Conservation (phyloP, 352 stramenopile species). For the Plasmopara viticola region DNA sequence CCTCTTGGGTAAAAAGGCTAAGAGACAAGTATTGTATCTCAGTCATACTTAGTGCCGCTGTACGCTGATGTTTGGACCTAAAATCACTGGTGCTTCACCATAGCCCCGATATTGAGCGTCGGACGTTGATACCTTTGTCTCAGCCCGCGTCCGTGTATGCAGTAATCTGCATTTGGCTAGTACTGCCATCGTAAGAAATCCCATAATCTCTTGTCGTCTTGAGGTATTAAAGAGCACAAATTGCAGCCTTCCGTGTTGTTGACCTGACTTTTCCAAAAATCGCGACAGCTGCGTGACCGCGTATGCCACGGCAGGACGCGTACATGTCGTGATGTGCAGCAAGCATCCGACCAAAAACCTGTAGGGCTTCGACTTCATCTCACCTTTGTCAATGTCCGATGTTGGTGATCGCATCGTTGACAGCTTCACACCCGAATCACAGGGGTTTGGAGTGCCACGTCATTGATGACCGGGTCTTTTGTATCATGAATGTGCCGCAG, state of each 20-base stretch:
- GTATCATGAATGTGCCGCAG: not conserved
- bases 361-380: no score
- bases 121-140: not conserved
- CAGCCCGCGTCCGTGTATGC: slow-evolving; percentile 1
- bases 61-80: slow-evolving; percentile 3
- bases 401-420: slow-evolving; percentile 1
- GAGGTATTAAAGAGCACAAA: not conserved
- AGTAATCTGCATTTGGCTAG: not conserved
- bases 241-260: not conserved
- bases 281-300: not conserved
- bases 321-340: not conserved
- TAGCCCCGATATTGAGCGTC: not conserved
- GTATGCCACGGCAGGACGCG: not conserved
- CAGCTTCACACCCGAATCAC: slow-evolving; percentile 3
- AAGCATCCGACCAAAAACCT: no score
- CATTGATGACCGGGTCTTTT: not conserved
- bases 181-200: not conserved
- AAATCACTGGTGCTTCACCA: not conserved
- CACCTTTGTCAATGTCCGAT: not conserved
- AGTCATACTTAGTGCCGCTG: not conserved
- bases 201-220: not conserved
- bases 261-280: not conserved
- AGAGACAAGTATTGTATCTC: slow-evolving; percentile 1
- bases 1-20: slow-evolving; percentile 1
- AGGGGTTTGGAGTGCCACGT: slow-evolving; percentile 1